Conservation (phyloP, 73 alveolate species). For the Strombidium stylifer region DNA sequence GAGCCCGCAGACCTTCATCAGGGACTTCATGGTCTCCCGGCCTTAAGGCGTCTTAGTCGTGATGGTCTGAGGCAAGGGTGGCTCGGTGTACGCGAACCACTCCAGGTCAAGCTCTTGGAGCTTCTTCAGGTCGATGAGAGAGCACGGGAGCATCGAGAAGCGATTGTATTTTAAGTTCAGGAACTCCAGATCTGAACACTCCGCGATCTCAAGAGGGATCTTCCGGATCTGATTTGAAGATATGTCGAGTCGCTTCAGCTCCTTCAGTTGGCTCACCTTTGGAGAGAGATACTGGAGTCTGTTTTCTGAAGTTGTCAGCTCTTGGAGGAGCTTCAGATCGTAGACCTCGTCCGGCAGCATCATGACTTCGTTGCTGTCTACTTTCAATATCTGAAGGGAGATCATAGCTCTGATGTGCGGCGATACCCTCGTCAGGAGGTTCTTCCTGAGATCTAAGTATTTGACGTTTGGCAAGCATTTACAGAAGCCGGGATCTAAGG, state of each 20-base stretch:
- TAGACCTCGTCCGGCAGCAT: conserved; percentile 28
- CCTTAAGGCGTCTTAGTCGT: conserved; percentile 41
- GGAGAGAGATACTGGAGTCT: conserved; percentile 27
- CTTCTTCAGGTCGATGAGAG: conserved; percentile 27
- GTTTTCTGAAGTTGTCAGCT: conserved; percentile 18
- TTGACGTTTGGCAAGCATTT: no score
- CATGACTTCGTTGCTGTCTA: conserved; percentile 18
- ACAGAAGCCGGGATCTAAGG: no score
- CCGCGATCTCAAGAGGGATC: no score
- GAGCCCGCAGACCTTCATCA: conserved; percentile 33
- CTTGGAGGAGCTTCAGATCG: conserved; percentile 14
- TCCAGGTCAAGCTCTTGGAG: conserved; percentile 54
- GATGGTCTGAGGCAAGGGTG: conserved; percentile 50
- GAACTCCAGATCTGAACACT: no score
- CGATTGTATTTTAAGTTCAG: conserved; percentile 34
- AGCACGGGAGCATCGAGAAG: conserved; percentile 28
- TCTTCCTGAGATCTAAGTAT: no score
- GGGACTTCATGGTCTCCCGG: conserved; percentile 29
- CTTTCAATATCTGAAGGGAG: not conserved
- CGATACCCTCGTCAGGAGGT: no score
- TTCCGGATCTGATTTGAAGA: no score
- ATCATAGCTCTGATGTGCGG: not conserved
- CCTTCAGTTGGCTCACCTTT: conserved; percentile 1
- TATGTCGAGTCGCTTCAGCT: no score
- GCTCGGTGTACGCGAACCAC: conserved; percentile 66